These are phyloP conservation scores for Camelina hispida DNA, from an alignment of 345 rosid genomes.

Conservation along the genomic window DNA sequence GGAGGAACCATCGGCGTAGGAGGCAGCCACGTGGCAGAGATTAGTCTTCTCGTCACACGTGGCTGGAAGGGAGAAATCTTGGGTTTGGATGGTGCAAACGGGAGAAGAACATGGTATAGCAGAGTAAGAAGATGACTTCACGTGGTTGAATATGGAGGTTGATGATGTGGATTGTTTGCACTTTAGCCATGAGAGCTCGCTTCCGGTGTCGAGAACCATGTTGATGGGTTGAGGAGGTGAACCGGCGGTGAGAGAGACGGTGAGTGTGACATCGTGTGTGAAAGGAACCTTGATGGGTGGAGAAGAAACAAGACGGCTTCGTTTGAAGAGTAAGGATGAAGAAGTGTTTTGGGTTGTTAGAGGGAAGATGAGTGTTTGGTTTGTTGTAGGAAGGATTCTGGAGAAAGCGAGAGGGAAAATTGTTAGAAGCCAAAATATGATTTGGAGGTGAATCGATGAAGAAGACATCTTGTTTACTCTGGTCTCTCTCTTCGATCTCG, in stretches of 20 bases:
- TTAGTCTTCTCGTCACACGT: constrained; percentile 50
- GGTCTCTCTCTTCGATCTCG: background rate
- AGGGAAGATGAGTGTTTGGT: constrained; percentile 53
- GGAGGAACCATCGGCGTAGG: constrained; percentile 68
- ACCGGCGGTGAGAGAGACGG: constrained; percentile 67
- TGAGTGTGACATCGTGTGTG: constrained; percentile 61
- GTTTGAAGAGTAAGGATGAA: constrained; percentile 1
- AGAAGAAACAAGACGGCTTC: constrained; percentile 31
- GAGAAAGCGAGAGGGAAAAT: constrained; percentile 40
- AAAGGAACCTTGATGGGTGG: constrained; percentile 52
- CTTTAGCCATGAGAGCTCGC: constrained; percentile 80
- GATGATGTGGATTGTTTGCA: constrained; percentile 45
- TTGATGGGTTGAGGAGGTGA: constrained; percentile 66
- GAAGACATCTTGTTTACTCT: constrained; percentile 27
- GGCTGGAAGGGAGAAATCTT: constrained; percentile 55
- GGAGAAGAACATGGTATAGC: constrained; percentile 54
- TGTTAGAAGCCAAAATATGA: constrained; percentile 35
- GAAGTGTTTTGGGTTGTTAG: constrained; percentile 48
- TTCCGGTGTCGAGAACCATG: constrained; percentile 82
- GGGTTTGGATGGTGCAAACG: constrained; percentile 57
- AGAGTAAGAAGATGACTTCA: constrained; percentile 53
- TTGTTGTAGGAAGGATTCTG: constrained; percentile 40
- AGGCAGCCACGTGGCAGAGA: constrained; percentile 58
- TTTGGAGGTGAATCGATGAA: constrained; percentile 13
- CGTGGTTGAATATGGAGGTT: constrained; percentile 50